Percentiles rank a stretch among this genome's conserved stretches.
Evolutionary conservation across 23 red algal genomes (phyloP).

Genomic region (Pyropia yezoensis): DNA sequence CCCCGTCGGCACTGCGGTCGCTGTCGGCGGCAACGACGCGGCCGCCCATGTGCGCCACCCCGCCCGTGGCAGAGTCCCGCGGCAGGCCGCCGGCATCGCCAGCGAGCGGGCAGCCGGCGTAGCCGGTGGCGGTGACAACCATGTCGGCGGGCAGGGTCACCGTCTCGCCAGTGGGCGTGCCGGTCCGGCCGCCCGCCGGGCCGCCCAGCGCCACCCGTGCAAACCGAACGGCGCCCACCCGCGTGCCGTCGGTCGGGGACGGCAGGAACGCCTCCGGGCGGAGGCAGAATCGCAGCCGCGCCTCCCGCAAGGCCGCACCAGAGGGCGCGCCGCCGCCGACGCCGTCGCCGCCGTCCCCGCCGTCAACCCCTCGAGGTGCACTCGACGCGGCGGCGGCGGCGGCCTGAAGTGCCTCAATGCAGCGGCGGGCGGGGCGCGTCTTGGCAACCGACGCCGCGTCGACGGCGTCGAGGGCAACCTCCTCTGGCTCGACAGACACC

Average conservation of each 20-base stretch:
- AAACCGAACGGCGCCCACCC: not conserved
- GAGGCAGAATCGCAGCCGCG: conserved; percentile 2
- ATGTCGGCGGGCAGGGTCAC: too few relatives aligned
- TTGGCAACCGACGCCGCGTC: not conserved
- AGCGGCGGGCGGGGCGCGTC: conserved; percentile 9
- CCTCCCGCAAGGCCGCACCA: too few relatives aligned
- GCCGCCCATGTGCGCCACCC: too few relatives aligned
- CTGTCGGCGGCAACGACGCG: too few relatives aligned
- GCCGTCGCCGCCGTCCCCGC: too few relatives aligned
- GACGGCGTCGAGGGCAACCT: not conserved
- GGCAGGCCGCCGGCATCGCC: not conserved
- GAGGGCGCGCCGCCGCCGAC: too few relatives aligned
- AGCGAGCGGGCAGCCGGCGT: not conserved
- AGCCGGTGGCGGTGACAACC: not conserved
- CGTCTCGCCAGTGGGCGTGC: too few relatives aligned
- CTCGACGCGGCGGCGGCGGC: not conserved
- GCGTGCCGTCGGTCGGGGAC: not conserved
- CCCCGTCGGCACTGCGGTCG: too few relatives aligned
- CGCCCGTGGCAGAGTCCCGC: too few relatives aligned
- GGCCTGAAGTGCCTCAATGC: conserved; percentile 6
- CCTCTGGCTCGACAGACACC: conserved; percentile 1
- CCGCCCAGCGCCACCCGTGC: not conserved
- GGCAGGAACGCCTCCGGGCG: conserved; percentile 9
- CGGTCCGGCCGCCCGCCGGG: too few relatives aligned
- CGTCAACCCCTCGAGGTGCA: too few relatives aligned